phyloP scores from a whole-genome alignment of 2,329 filamentous ascomycete species.

The Thielaviopsis ethacetica region DNA sequence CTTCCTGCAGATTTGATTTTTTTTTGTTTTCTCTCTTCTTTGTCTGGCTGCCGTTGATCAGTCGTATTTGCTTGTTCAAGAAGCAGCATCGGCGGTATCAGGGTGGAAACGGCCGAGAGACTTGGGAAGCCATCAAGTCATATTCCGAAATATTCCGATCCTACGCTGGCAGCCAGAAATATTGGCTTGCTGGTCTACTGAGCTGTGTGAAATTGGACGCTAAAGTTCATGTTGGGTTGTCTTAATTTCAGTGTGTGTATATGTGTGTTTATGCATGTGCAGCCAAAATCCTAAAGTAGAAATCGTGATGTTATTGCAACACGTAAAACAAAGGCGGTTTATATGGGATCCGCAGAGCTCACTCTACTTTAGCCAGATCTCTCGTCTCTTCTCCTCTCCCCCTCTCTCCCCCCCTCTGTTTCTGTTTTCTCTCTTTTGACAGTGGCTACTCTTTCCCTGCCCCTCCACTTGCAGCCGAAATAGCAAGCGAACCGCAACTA shows the following conservation, averaged over 20 bases:
- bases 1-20: too few species aligned
- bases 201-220: neutral
- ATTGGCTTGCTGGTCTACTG: neutral
- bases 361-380: neutral
- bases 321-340: neutral
- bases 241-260: neutral
- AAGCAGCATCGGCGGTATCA: too few species aligned
- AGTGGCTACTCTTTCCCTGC: too few species aligned
- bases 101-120: neutral
- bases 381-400: neutral
- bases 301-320: conserved; percentile 5
- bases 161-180: neutral
- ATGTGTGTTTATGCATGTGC: too few species aligned
- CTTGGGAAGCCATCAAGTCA: neutral
- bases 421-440: too few species aligned
- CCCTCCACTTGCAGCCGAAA: too few species aligned
- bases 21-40: too few species aligned
- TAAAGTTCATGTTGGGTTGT: neutral
- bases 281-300: neutral
- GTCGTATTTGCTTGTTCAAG: too few species aligned
- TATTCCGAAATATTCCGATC: neutral
- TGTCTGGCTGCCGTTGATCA: too few species aligned
- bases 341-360: neutral
- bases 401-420: too few species aligned
- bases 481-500: too few species aligned